These are phyloP conservation scores for Colletotrichum musicola DNA, from an alignment of 2,329 filamentous ascomycete genomes.

Conservation along the genomic window DNA sequence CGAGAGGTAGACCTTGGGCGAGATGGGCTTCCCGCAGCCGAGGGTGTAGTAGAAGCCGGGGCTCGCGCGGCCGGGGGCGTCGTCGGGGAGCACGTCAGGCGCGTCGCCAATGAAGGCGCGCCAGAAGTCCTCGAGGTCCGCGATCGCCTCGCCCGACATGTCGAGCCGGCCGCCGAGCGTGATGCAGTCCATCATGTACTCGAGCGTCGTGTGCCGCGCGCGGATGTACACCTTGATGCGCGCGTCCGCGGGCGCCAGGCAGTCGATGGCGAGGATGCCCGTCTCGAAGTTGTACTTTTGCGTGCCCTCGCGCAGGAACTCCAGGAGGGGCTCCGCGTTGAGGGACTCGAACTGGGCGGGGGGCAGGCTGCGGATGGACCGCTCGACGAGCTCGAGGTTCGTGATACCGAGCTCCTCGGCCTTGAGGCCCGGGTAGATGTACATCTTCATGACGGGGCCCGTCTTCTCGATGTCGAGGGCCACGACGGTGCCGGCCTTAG, in stretches of 20 bases:
- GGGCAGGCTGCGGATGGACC: constrained; percentile 27
- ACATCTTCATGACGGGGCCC: constrained; percentile 35
- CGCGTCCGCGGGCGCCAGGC: constrained; percentile 20
- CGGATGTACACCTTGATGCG: constrained; percentile 36
- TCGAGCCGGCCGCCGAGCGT: constrained; percentile 31
- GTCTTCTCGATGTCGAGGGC: constrained; percentile 37
- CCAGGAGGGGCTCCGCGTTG: constrained; percentile 17
- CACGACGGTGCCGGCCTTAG: constrained; percentile 31
- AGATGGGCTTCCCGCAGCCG: constrained; percentile 27
- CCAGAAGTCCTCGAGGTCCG: constrained; percentile 35
- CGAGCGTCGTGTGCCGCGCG: constrained; percentile 28
- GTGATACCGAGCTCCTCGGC: constrained; percentile 33
- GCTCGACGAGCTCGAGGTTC: constrained; percentile 32
- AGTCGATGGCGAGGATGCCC: constrained; percentile 34
- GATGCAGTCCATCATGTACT: constrained; percentile 38
- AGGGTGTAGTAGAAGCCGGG: constrained; percentile 37
- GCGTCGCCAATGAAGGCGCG: constrained; percentile 19
- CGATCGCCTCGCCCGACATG: constrained; percentile 34
- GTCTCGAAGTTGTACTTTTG: constrained; percentile 34
- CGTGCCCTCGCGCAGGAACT: constrained; percentile 29
- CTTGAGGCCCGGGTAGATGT: constrained; percentile 34
- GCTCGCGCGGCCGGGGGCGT: constrained; percentile 29
- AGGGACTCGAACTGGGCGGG: constrained; percentile 19
- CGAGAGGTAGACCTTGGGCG: constrained; percentile 34
- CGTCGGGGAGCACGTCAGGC: constrained; percentile 18